These are phyloP conservation scores for Coniochaeta sp. DNA, from an alignment of 2,329 filamentous ascomycete genomes.

Conservation along the genomic window DNA sequence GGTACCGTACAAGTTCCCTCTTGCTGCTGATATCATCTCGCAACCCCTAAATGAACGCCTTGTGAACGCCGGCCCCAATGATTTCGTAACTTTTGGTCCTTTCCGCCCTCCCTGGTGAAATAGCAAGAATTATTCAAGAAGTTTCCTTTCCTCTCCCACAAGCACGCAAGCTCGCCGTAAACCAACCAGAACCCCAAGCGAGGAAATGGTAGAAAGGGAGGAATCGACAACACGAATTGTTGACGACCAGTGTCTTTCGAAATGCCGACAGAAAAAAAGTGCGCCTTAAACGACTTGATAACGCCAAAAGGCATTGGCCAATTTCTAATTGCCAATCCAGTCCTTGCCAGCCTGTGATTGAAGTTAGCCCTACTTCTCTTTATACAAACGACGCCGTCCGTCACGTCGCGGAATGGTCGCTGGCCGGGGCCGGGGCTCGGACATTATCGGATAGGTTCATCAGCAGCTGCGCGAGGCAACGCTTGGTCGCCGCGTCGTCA, in stretches of 20 bases:
- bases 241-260: not conserved
- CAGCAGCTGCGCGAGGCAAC: slow-evolving; percentile 91
- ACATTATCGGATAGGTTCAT: slow-evolving; percentile 61
- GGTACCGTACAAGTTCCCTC: not conserved
- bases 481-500: slow-evolving; percentile 95
- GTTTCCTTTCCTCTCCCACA: not conserved
- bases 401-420: not conserved
- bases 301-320: too few relatives aligned
- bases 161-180: not conserved
- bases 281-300: too few relatives aligned
- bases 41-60: not conserved
- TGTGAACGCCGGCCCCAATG: not conserved
- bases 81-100: not conserved
- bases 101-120: not conserved
- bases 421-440: not conserved
- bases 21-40: not conserved
- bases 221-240: not conserved
- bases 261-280: not conserved
- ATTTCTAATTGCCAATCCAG: not conserved
- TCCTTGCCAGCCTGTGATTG: slow-evolving; percentile 1
- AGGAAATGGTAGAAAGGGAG: not conserved
- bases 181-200: too few relatives aligned
- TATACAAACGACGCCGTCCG: not conserved
- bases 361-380: slow-evolving; percentile 1
- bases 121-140: not conserved